A percentile compares a stretch with the other conserved stretches of the same genome.
These are phyloP conservation scores for Phytopythium delawarense DNA, from an alignment of 352 stramenopile genomes.

Conservation along the genomic window DNA sequence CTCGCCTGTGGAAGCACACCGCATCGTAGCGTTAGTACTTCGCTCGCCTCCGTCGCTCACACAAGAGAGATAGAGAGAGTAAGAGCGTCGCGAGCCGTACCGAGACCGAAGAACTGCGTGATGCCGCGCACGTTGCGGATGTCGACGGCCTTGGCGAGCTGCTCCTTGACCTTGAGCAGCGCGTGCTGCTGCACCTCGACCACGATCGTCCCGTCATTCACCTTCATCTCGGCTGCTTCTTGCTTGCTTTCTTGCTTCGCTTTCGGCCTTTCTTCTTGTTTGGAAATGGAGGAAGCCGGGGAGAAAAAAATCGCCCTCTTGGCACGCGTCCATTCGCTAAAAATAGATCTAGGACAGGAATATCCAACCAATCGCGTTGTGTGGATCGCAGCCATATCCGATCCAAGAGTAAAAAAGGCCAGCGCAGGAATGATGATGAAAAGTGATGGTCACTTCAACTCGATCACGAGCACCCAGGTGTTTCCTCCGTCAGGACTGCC, in stretches of 20 bases:
- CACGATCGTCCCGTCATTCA: constrained; percentile 65
- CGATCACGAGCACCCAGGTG: neutral
- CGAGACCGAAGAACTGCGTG: constrained; percentile 77
- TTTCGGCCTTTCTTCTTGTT: constrained; percentile 1
- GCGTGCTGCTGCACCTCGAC: constrained; percentile 61
- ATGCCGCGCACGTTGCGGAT: constrained; percentile 78
- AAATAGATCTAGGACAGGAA: constrained; percentile 13
- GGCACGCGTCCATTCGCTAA: constrained; percentile 31
- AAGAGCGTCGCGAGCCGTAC: constrained; percentile 15
- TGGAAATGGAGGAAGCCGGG: constrained; percentile 15
- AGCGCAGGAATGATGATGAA: neutral
- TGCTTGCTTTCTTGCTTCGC: constrained; percentile 9
- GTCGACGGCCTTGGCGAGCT: constrained; percentile 61
- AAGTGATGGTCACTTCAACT: constrained; percentile 44
- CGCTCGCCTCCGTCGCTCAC: neutral
- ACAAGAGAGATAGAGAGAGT: neutral
- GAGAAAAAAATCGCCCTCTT: constrained; percentile 11
- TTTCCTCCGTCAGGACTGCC: too few species aligned
- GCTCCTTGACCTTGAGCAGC: constrained; percentile 61
- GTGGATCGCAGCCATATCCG: neutral
- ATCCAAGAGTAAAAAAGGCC: neutral
- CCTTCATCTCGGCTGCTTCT: constrained; percentile 40
- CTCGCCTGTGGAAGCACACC: constrained; percentile 34
- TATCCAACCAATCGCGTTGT: constrained; percentile 12
- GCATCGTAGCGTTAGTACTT: neutral